phyloP scores from a whole-genome alignment of 768 basidiomycete species.

The Trametes cinnabarina region DNA sequence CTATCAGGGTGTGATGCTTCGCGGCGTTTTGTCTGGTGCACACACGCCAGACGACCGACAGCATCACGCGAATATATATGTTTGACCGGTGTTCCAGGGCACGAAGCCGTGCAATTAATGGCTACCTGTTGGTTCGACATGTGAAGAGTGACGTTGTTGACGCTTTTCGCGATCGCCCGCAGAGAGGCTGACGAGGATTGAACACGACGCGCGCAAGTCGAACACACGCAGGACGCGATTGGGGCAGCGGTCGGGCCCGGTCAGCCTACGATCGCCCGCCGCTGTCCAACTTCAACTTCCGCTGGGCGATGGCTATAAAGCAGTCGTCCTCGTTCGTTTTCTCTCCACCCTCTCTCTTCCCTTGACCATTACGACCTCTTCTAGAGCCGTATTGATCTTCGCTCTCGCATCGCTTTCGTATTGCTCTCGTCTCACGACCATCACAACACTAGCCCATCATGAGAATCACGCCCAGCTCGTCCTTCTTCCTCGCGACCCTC shows the following conservation, averaged over 20 bases:
- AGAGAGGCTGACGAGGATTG: background rate
- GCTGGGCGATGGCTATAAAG: conserved; percentile 1
- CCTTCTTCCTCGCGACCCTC: conserved; percentile 32
- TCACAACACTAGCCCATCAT: conserved; percentile 23
- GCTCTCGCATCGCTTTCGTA: conserved; percentile 10
- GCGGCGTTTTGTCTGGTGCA: no score
- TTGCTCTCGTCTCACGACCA: conserved; percentile 18
- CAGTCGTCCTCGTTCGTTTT: background rate
- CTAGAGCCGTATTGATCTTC: conserved; percentile 12
- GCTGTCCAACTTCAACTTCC: conserved; percentile 7
- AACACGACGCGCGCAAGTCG: background rate
- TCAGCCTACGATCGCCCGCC: conserved; percentile 12
- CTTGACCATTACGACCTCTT: conserved; percentile 22
- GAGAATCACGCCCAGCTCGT: conserved; percentile 33
- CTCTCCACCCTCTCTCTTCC: conserved; percentile 16
- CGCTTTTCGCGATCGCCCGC: background rate
- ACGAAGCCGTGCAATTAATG: no score
- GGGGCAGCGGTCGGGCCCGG: background rate
- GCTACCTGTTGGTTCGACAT: background rate
- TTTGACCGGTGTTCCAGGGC: no score
- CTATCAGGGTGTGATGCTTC: no score
- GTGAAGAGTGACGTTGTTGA: background rate
- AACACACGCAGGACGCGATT: conserved; percentile 2
- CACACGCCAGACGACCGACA: no score
- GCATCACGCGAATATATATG: no score